These are phyloP conservation scores for Didymella keratinophila DNA, from an alignment of 2,329 filamentous ascomycete genomes.

Conservation along the genomic window DNA sequence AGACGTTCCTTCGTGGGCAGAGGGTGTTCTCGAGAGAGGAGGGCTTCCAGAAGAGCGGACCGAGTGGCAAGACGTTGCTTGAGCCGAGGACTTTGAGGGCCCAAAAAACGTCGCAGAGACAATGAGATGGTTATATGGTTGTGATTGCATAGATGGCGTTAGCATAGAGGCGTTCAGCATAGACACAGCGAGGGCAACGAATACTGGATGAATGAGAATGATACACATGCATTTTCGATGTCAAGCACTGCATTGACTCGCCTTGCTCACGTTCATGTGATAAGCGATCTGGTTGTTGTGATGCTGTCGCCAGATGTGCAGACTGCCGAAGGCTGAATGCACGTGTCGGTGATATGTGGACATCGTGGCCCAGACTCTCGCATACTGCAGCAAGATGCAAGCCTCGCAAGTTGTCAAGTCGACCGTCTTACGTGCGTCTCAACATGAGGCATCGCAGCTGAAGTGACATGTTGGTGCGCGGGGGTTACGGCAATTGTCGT, in stretches of 20 bases:
- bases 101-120: no score
- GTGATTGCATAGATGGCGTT: constrained; percentile 27
- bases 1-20: constrained; percentile 84
- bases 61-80: constrained; percentile 60
- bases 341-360: no score
- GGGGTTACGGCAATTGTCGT: constrained; percentile 6
- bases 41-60: constrained; percentile 66
- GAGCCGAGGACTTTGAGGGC: constrained; percentile 52
- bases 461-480: not conserved
- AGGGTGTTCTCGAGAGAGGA: constrained; percentile 76
- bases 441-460: constrained; percentile 3
- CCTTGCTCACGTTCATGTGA: not conserved
- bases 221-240: not conserved
- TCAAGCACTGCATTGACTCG: not conserved
- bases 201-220: not conserved
- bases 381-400: not conserved
- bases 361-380: no score
- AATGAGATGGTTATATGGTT: no score
- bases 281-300: no score
- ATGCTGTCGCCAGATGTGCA: no score
- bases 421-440: constrained; percentile 4
- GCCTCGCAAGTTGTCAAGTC: constrained; percentile 6
- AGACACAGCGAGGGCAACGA: not conserved
- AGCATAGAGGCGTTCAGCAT: constrained; percentile 11
- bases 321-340: no score